These are phyloP conservation scores for Macadamia tetraphylla DNA, from an alignment of 164 flowering plant species.

Conservation along the genomic window DNA sequence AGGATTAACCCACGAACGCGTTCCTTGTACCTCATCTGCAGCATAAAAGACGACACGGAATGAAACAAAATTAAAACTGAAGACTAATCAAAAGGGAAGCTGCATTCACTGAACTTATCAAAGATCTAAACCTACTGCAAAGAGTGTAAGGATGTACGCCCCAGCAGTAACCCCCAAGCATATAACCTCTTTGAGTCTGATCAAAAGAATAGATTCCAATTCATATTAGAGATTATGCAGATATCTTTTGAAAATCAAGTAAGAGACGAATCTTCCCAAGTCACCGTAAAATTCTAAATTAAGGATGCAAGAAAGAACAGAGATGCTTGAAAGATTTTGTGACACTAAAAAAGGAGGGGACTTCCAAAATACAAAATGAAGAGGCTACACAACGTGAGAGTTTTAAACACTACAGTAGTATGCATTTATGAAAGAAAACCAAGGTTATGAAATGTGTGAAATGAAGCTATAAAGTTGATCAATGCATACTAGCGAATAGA, in stretches of 20 bases:
- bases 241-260: background rate
- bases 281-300: no score
- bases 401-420: no score
- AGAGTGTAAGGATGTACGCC: slow-evolving; percentile 64
- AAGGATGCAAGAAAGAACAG: no score
- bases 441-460: no score
- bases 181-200: slow-evolving; percentile 52
- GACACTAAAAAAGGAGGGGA: no score
- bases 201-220: slow-evolving; percentile 1
- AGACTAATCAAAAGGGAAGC: background rate
- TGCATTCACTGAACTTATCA: background rate
- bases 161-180: slow-evolving; percentile 85
- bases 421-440: no score
- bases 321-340: no score
- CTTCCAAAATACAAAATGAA: no score
- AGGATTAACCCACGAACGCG: slow-evolving; percentile 72
- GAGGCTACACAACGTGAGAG: no score
- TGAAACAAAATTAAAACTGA: slow-evolving; percentile 1
- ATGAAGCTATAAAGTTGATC: no score
- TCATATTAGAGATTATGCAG: background rate
- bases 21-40: slow-evolving; percentile 53
- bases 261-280: background rate
- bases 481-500: background rate
- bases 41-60: background rate
- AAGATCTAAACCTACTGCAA: slow-evolving; percentile 49